These are phyloP conservation scores for Nepenthes alata DNA, from an alignment of 179 eudicot species.

Conservation along the genomic window DNA sequence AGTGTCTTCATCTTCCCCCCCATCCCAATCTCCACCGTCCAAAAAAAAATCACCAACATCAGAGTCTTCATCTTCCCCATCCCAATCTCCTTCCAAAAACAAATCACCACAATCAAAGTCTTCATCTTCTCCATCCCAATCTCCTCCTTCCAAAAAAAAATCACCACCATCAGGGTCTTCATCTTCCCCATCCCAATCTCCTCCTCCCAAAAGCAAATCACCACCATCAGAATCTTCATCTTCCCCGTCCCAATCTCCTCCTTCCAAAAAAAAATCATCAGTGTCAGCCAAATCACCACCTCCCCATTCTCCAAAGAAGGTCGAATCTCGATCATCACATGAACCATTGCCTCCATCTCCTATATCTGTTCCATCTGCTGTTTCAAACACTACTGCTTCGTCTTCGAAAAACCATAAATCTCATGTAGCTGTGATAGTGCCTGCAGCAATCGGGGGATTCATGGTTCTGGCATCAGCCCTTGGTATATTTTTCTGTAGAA, in stretches of 20 bases:
- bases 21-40: slow-evolving; percentile 5
- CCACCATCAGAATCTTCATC: slow-evolving; percentile 7
- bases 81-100: not conserved
- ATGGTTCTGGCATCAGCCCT: slow-evolving; percentile 10
- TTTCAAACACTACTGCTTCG: not conserved
- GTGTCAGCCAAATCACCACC: not conserved
- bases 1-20: not conserved
- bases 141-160: not conserved
- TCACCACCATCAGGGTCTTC: not conserved
- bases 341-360: no score
- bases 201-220: no score
- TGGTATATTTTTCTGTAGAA: slow-evolving; percentile 15
- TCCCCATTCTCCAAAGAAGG: no score
- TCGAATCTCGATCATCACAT: no score
- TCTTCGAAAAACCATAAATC: not conserved
- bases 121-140: not conserved
- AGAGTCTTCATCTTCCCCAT: slow-evolving; percentile 3
- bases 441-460: slow-evolving; percentile 17
- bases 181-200: no score
- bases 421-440: not conserved
- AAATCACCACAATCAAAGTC: not conserved
- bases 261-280: not conserved
- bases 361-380: slow-evolving; percentile 1
- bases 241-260: slow-evolving; percentile 1
- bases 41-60: slow-evolving; percentile 1